phyloP scores from a whole-genome alignment of 768 basidiomycete genomes.

The Leccinum subgranulosum region DNA sequence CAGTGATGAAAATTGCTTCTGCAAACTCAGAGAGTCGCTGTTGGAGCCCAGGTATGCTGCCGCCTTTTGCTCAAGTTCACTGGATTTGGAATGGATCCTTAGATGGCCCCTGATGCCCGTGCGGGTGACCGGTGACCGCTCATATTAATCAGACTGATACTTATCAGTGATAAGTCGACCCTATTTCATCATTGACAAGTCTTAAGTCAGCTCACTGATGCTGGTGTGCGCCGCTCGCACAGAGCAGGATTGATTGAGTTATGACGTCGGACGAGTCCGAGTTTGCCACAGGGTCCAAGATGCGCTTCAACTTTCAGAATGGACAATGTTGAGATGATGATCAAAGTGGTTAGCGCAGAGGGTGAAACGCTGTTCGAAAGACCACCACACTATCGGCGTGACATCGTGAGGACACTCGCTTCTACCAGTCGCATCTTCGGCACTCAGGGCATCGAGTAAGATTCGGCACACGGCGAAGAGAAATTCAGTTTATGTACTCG shows the following conservation, averaged over 20 bases:
- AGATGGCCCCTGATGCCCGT: neutral
- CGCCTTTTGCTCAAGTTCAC: neutral
- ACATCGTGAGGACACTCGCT: neutral
- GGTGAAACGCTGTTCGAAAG: neutral
- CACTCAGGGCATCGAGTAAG: neutral
- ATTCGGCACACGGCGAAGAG: neutral
- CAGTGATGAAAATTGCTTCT: neutral
- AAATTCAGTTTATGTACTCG: neutral
- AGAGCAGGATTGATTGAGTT: neutral
- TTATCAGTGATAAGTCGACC: neutral
- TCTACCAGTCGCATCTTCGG: neutral
- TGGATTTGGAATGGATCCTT: neutral
- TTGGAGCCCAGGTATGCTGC: neutral
- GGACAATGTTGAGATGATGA: neutral
- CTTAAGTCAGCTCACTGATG: neutral
- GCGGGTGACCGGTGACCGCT: neutral
- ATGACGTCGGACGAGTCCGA: neutral
- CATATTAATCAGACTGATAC: neutral
- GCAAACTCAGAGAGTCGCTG: neutral
- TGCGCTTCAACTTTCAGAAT: neutral
- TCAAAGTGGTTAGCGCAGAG: neutral
- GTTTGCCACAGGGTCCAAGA: neutral
- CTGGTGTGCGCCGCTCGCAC: neutral
- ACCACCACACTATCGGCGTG: neutral
- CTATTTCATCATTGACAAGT: neutral